Base-by-base conservation (phyloP, 768 basidiomycete genomes). In the Daedaleopsis nitida region DNA sequence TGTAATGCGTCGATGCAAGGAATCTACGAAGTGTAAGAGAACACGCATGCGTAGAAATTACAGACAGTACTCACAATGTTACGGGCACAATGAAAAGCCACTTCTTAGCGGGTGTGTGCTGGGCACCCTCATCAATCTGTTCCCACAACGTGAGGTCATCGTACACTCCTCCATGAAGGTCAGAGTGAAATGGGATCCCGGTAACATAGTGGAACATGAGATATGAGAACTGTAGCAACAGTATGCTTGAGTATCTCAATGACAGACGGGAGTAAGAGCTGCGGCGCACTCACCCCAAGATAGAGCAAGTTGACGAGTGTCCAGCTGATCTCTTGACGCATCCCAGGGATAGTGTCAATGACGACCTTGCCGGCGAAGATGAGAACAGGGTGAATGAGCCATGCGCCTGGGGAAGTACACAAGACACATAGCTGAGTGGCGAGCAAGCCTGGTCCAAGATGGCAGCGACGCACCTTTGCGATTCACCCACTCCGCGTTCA, bases 121-220 rank as follows among this genome's bases (percentile, higher is more conserved):
- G 97, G 0, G 96, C 97, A 42, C 97, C 97, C 52, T 92, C 91
- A 74, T 99, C 97, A 52, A 99, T 99, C 81, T 99, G 97, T 72
- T 99, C 97, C 97, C 97, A 99, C 34, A 99, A 79, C 0, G 97
- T 98, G 51, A 98, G 83, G 68, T 98, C 94, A 73, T 98, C 97
- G 76, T 96, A 99, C 13, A 94, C 97, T 23, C 97, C 97, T 12
- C 88, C 89, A 67, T 93, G 91, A 47, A 89, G 78, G 62, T 91
- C 87, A 58, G 86, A 88, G 69, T 94, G 89, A 74, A 98, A 98
- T 9, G 96, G 96, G 45, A 96, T 94, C 56, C 96, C 96, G 10
- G 95, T 98, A 52, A 95, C 94, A 83, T 92, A 94, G 72, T 98
- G 96, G 80, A 98, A 98, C 92, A 98, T 96, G 63, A 98, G 82